phyloP scores from a whole-genome alignment of 192 early-diverging fungal species.

The Entomortierella parvispora region DNA sequence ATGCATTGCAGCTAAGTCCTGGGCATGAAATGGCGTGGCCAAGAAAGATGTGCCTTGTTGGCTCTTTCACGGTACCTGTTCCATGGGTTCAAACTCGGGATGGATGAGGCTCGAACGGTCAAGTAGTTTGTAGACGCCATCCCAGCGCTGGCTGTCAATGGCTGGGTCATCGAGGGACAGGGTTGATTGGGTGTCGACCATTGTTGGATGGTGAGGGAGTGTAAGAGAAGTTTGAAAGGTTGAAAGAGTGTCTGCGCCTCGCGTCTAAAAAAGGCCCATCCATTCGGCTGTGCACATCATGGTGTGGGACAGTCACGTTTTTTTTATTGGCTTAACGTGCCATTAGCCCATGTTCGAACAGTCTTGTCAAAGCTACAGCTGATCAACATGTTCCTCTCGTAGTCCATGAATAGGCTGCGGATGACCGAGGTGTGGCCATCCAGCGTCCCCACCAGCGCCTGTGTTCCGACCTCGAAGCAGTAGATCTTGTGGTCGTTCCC shows the following conservation, averaged over 20 bases:
- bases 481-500: constrained; percentile 69
- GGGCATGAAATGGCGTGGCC: background rate
- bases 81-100: constrained; percentile 40
- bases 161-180: background rate
- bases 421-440: constrained; percentile 68
- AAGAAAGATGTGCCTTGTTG: background rate
- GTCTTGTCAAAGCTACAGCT: constrained; percentile 71
- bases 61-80: constrained; percentile 12
- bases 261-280: no score
- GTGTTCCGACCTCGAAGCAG: constrained; percentile 61
- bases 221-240: background rate
- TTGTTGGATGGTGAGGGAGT: background rate
- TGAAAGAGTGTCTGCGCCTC: background rate
- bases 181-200: constrained; percentile 28
- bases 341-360: constrained; percentile 60
- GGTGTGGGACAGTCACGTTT: background rate
- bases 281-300: background rate
- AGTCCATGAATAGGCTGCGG: constrained; percentile 61
- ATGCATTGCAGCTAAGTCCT: background rate
- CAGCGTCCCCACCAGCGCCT: constrained; percentile 57
- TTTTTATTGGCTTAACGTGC: background rate
- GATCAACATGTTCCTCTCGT: constrained; percentile 56
- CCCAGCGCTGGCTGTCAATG: constrained; percentile 35
- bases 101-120: constrained; percentile 44
- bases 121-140: constrained; percentile 44